phyloP scores from a whole-genome alignment of 2,329 filamentous ascomycete species.

The Allantophomopsis lycopodina region DNA sequence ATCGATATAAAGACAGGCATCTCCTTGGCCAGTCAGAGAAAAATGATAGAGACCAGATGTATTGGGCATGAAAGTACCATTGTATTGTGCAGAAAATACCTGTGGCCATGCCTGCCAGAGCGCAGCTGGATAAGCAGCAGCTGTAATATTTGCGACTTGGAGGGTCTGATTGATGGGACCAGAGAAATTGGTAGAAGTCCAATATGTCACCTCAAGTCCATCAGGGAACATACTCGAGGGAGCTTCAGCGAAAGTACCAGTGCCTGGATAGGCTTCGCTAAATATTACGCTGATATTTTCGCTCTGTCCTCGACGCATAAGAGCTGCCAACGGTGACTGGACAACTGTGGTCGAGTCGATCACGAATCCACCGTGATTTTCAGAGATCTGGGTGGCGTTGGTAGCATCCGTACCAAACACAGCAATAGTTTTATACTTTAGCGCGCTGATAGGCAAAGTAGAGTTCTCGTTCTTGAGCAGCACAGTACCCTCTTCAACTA shows the following conservation, averaged over 20 bases:
- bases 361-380: conserved; percentile 8
- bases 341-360: conserved; percentile 7
- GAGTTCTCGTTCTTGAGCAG: conserved; percentile 48
- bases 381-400: conserved; percentile 4
- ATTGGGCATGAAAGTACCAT: conserved; percentile 7
- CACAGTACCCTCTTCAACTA: conserved; percentile 47
- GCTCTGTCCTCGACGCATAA: conserved; percentile 1
- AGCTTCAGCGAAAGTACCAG: conserved; percentile 4
- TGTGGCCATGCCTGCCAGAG: conserved; percentile 8
- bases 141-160: conserved; percentile 7
- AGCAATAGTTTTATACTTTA: conserved; percentile 28
- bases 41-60: conserved; percentile 7
- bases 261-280: conserved; percentile 8
- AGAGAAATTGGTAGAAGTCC: conserved; percentile 4
- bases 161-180: conserved; percentile 6
- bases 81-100: conserved; percentile 7
- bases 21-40: conserved; percentile 7
- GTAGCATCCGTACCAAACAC: conserved; percentile 27
- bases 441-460: conserved; percentile 33
- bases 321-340: conserved; percentile 5
- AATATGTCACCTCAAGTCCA: conserved; percentile 8
- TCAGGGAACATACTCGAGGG: conserved; percentile 6
- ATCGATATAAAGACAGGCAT: conserved; percentile 6
- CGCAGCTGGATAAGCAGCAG: conserved; percentile 5
- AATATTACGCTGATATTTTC: conserved; percentile 8